A percentile compares a stretch with the other conserved stretches of the same genome.
Conservation (phyloP, 202 grass and related monocot species). For the Cymbopogon flexuosus region DNA sequence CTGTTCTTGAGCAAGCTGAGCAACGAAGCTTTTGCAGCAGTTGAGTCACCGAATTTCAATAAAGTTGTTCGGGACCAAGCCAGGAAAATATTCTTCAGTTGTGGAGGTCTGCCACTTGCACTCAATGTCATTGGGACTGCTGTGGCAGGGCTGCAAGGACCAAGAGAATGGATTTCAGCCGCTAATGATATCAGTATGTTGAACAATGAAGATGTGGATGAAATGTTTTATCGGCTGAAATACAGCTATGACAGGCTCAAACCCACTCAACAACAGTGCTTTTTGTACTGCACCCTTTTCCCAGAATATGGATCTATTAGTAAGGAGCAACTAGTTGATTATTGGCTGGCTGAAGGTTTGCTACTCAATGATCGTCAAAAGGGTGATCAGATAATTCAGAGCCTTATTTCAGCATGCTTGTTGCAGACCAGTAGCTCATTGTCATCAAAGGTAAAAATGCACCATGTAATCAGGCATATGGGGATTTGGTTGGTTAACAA, state of each 20-base stretch:
- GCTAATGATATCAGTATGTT: slow-evolving; percentile 21
- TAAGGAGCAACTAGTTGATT: slow-evolving; percentile 52
- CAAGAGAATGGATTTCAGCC: slow-evolving; percentile 44
- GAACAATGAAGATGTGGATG: slow-evolving; percentile 32
- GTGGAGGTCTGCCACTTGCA: slow-evolving; percentile 62
- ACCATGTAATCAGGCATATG: slow-evolving; percentile 52
- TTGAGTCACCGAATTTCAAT: not conserved
- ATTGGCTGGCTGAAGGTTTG: slow-evolving; percentile 71
- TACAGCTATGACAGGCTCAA: slow-evolving; percentile 67
- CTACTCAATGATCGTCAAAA: slow-evolving; percentile 17
- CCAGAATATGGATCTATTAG: slow-evolving; percentile 55
- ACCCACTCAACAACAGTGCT: slow-evolving; percentile 40
- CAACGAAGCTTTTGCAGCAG: not conserved
- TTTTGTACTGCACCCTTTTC: slow-evolving; percentile 70
- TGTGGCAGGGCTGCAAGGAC: slow-evolving; percentile 39
- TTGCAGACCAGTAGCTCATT: slow-evolving; percentile 43
- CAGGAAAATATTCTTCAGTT: slow-evolving; percentile 31
- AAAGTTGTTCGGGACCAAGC: slow-evolving; percentile 17
- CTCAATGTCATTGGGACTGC: slow-evolving; percentile 55
- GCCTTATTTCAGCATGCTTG: slow-evolving; percentile 53
- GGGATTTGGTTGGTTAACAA: slow-evolving; percentile 41
- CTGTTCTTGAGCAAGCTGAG: slow-evolving; percentile 64
- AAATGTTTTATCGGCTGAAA: slow-evolving; percentile 48
- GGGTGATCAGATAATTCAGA: slow-evolving; percentile 41
- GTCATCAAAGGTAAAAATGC: slow-evolving; percentile 65